Conservation (phyloP, 768 basidiomycete genomes). For the Russula vinacea region DNA sequence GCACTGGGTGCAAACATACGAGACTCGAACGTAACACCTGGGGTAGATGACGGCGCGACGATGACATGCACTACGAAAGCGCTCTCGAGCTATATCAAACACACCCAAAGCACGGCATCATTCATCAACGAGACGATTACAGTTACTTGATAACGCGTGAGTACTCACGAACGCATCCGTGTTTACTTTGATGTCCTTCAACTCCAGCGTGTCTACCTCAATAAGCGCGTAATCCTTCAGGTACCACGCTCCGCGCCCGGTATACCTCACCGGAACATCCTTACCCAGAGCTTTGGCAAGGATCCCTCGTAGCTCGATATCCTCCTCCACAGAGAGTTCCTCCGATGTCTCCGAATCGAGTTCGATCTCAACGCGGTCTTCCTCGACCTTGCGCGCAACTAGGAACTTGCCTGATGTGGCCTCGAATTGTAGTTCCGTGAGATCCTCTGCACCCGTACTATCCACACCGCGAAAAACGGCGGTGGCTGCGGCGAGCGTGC, state of each 20-base stretch:
- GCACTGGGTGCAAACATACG: slow-evolving; percentile 34
- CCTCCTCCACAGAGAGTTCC: slow-evolving; percentile 14
- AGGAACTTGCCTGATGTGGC: slow-evolving; percentile 6
- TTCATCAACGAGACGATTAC: background rate
- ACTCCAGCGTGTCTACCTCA: slow-evolving; percentile 31
- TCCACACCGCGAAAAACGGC: slow-evolving; percentile 6
- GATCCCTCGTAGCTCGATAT: slow-evolving; percentile 13
- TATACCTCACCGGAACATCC: slow-evolving; percentile 10
- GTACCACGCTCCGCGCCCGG: slow-evolving; percentile 11
- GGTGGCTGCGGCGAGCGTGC: slow-evolving; percentile 35
- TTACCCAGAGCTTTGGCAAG: slow-evolving; percentile 19
- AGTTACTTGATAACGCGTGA: background rate
- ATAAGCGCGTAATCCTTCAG: slow-evolving; percentile 29
- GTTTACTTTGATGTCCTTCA: slow-evolving; percentile 29
- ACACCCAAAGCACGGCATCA: background rate
- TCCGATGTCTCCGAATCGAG: slow-evolving; percentile 19
- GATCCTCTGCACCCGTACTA: background rate
- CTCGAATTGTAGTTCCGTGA: slow-evolving; percentile 15
- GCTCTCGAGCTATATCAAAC: slow-evolving; percentile 9
- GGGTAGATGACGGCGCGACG: slow-evolving; percentile 26
- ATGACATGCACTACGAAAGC: slow-evolving; percentile 16
- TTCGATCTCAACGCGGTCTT: slow-evolving; percentile 19
- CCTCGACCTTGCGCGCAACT: slow-evolving; percentile 22
- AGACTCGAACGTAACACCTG: slow-evolving; percentile 32
- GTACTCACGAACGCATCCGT: slow-evolving; percentile 30